Evolutionary conservation across 305 asterid genomes (phyloP).

Genomic region (Fraxinus angustifolia): DNA sequence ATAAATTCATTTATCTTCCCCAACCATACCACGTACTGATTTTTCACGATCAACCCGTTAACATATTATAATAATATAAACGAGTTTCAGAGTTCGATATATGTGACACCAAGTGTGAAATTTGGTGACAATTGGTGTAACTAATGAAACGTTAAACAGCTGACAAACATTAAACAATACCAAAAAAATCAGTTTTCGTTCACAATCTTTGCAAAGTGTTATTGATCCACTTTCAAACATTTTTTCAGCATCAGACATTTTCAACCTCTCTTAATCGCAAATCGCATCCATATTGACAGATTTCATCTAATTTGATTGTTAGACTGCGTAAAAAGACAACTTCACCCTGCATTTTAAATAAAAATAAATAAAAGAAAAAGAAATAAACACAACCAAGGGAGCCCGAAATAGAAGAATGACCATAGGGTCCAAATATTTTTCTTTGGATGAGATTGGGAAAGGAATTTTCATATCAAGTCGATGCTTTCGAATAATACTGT

Average conservation of each 20-base stretch:
- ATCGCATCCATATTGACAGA: neutral
- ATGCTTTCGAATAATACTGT: neutral
- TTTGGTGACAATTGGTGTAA: neutral
- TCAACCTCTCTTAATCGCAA: neutral
- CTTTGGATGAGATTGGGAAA: neutral
- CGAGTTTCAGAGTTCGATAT: too few species aligned
- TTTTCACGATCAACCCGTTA: neutral
- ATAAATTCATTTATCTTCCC: neutral
- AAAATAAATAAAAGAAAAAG: neutral
- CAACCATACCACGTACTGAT: neutral
- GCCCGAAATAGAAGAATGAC: neutral
- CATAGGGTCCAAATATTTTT: neutral
- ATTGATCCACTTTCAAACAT: neutral
- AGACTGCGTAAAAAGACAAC: neutral
- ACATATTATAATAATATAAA: too few species aligned
- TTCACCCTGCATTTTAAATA: neutral
- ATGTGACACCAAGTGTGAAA: neutral
- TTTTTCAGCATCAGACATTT: neutral
- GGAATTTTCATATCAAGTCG: neutral
- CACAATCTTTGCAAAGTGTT: neutral
- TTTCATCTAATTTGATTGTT: too few species aligned
- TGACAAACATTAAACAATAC: neutral
- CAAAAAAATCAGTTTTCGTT: neutral
- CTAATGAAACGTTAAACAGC: neutral
- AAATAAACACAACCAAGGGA: neutral